Evolutionary conservation across 2,329 filamentous ascomycete genomes (phyloP), one percentile per base, ranked within the genome.

Genomic region (Hypoxylon sp.): DNA sequence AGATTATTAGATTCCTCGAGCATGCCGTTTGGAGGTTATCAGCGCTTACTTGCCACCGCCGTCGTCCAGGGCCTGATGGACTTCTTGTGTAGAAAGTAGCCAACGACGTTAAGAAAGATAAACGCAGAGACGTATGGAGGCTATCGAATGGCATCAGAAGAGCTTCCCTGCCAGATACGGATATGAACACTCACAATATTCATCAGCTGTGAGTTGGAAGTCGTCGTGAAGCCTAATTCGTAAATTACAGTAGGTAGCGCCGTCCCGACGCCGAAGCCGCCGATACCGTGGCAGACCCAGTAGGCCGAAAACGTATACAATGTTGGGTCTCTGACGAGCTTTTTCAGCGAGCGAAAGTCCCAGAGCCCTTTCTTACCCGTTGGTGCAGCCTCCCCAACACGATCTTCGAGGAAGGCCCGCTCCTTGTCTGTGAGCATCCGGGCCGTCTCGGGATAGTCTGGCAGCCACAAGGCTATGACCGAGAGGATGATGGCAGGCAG

Each of bases 161-260:
- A 30, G 16, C 7, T 6, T 2, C 5, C 11, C 7, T n/a, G 5
- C 16, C 48, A 5, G 42, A 14, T 24, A 20, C 5, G 1, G 12
- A 32, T 53, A 16, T 3, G 20, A 49, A 18, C 22, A 69, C 73
- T 55, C 66, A 77, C 75, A 42, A 81, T 81, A 42, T 80, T 81
- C 79, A 81, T 81, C 54, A 81, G 64, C 68, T 81, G 79, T 6
- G 80, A 80, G 14, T 77, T 74, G 1, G 80, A 76, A 1, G 79
- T 81, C 0, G 74, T 76, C 0, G 79, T 80, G 52, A 81, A 80
- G 1, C 79, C 80, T 2, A 82, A 72, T 54, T 81, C 72, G 44
- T 81, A 81, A 22, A 81, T 79, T 4, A 81, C 79, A 1, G 80
- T 81, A 1, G 80, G 79, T 53, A 81, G 61, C 4, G 77, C 79